A percentile compares a stretch with the other conserved stretches of the same genome.
Evolutionary conservation across 805 yeast genomes (phyloP).

Genomic region (Wickerhamiella dianesei): DNA sequence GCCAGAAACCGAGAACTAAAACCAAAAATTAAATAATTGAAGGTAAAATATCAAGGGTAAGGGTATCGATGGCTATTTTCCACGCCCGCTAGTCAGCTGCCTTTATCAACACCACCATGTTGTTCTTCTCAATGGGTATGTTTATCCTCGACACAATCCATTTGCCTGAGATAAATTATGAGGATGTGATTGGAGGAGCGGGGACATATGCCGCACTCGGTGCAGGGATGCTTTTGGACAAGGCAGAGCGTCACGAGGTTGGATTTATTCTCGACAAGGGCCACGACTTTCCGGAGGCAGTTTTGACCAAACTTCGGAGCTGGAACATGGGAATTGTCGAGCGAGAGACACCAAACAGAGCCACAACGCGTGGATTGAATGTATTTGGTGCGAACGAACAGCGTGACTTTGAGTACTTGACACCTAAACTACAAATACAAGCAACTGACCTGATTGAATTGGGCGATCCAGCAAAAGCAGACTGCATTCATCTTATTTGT

Average conservation of each 20-base stretch:
- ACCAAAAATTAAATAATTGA: not conserved
- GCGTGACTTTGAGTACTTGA: conserved; percentile 44
- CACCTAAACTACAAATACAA: conserved; percentile 48
- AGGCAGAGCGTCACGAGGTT: conserved; percentile 27
- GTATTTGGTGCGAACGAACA: conserved; percentile 50
- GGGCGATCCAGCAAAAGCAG: conserved; percentile 26
- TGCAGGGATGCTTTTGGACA: conserved; percentile 39
- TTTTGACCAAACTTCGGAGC: conserved; percentile 32
- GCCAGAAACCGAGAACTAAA: not conserved
- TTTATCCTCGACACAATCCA: conserved; percentile 80
- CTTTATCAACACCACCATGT: not conserved
- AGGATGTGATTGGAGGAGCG: conserved; percentile 73
- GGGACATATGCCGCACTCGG: conserved; percentile 75
- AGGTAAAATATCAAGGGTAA: not conserved
- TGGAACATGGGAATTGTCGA: conserved; percentile 55
- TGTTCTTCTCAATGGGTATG: conserved; percentile 67
- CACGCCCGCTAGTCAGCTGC: not conserved
- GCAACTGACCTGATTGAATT: conserved; percentile 37
- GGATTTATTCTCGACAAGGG: conserved; percentile 74
- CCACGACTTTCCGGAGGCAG: conserved; percentile 48
- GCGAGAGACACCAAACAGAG: conserved; percentile 38
- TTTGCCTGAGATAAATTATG: conserved; percentile 30
- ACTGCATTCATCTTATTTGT: conserved; percentile 58
- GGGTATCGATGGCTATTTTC: too few species aligned
- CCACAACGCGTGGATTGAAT: conserved; percentile 75